These are phyloP conservation scores for Tolypocladium guangdongense DNA, from an alignment of 2,329 filamentous ascomycete species.

Conservation along the genomic window DNA sequence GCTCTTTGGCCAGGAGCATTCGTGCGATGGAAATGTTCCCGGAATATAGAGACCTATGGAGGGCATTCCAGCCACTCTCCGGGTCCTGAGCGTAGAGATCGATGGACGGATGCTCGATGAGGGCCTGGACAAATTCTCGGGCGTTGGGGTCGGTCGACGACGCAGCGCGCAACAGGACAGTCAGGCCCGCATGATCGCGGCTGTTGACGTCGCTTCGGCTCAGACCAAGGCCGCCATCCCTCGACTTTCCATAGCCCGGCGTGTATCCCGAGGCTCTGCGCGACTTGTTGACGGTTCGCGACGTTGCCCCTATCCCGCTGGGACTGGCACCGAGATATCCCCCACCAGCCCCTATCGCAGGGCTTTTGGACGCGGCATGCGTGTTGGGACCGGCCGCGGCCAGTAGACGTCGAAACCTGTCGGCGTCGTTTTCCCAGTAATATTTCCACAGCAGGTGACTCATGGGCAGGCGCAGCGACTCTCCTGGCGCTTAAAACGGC, in stretches of 20 bases:
- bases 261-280: constrained; percentile 42
- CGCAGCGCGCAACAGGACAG: constrained; percentile 72
- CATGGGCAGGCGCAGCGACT: constrained; percentile 46
- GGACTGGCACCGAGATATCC: constrained; percentile 25
- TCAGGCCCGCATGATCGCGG: constrained; percentile 71
- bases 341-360: constrained; percentile 27
- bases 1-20: constrained; percentile 68
- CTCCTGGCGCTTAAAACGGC: constrained; percentile 46
- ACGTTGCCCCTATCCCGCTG: constrained; percentile 35
- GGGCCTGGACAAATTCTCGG: constrained; percentile 61
- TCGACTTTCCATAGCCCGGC: constrained; percentile 30
- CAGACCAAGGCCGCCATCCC: constrained; percentile 30
- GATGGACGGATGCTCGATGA: constrained; percentile 71
- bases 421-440: constrained; percentile 96
- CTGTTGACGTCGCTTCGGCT: constrained; percentile 66
- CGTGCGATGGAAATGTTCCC: constrained; percentile 83
- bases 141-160: constrained; percentile 63
- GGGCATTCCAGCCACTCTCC: constrained; percentile 91
- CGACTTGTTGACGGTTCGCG: constrained; percentile 35
- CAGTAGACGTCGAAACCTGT: constrained; percentile 83
- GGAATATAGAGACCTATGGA: constrained; percentile 82
- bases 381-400: constrained; percentile 53
- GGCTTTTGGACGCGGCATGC: constrained; percentile 43
- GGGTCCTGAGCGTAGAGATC: constrained; percentile 81
- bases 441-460: constrained; percentile 95